Evolutionary conservation across 2,329 filamentous ascomycete species (phyloP).

Genomic region (Mycocentrospora acerina): DNA sequence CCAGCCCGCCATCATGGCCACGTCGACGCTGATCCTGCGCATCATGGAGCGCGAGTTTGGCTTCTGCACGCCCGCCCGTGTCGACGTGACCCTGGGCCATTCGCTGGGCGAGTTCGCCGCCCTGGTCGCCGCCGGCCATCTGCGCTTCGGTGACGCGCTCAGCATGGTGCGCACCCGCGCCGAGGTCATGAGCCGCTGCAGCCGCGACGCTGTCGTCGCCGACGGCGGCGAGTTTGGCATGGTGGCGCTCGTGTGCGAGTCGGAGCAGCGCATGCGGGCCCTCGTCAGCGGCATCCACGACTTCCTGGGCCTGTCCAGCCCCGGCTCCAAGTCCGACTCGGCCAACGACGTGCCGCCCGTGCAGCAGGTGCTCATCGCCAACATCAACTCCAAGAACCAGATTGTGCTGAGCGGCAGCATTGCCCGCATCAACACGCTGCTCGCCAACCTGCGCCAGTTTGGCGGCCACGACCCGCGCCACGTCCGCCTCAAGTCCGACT

Average conservation of each 20-base stretch:
- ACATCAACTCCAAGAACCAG: slow-evolving; percentile 94
- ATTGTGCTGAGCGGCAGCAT: slow-evolving; percentile 91
- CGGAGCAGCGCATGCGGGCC: slow-evolving; percentile 66
- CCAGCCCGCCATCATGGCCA: slow-evolving; percentile 95
- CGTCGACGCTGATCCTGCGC: slow-evolving; percentile 83
- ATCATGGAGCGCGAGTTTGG: slow-evolving; percentile 83
- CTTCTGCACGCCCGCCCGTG: slow-evolving; percentile 68
- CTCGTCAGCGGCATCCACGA: slow-evolving; percentile 75
- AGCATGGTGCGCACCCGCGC: slow-evolving; percentile 75
- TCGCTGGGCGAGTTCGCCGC: slow-evolving; percentile 93
- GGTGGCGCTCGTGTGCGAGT: slow-evolving; percentile 86
- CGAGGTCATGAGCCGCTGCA: slow-evolving; percentile 80
- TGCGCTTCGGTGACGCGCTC: slow-evolving; percentile 76
- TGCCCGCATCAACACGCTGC: slow-evolving; percentile 74
- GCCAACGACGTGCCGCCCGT: slow-evolving; percentile 71
- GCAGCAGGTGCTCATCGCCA: slow-evolving; percentile 85
- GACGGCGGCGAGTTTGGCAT: slow-evolving; percentile 87
- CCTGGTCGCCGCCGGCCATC: slow-evolving; percentile 78
- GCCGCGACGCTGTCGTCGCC: slow-evolving; percentile 62
- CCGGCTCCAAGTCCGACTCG: slow-evolving; percentile 68
- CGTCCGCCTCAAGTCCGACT: slow-evolving; percentile 82
- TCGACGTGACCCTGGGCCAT: slow-evolving; percentile 85
- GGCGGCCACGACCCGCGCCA: slow-evolving; percentile 87
- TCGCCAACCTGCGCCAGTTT: slow-evolving; percentile 85
- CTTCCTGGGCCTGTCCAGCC: slow-evolving; percentile 70